Base-by-base conservation (phyloP, 176 grass and related monocot species). In the Rhynchospora tenuis region DNA sequence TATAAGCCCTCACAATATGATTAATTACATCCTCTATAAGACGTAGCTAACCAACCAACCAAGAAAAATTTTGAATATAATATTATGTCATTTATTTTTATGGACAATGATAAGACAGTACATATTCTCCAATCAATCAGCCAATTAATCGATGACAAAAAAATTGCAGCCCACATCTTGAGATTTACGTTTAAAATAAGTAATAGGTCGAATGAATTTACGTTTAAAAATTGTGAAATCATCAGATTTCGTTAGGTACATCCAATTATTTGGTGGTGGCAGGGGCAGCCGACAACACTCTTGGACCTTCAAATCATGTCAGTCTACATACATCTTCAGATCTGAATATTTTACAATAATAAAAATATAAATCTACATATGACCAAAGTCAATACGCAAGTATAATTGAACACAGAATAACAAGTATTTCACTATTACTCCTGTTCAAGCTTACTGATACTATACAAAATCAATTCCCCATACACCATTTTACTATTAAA, bases 41-140 rank as follows among this genome's bases (percentile, higher is more conserved):
- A 38, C 33, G 33, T 38, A 38, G 33, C 2, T 38, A 38, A 38
- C 33, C 33, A 38, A 4, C 33, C 33, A 38, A 4, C 51, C 51
- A 55, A 54, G 9, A 54, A 54, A 12, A 54, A 7, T n/a, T n/a
- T 59, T 3, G 3, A 64, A 8, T 26, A 64, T 9, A 64, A 28
- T 64, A 64, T 64, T 14, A 13, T 26, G 10, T 64, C 62, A 29
- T 15, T 66, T 33, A 14, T 66, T 66, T 66, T 38, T 16, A 43
- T 68, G 12, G 17, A 2, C 7, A 68, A 15, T 42, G 29, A 68
- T 42, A 42, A 19, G 29, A 42, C 42, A 72, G 24, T 72, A 48
- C 14, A 19, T 73, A 73, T 73, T 73, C 20, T 50, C 64, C 44
- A 22, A 50, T 73, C 69, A 73, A 73, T 73, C 44, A 73, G 47